A percentile compares a stretch with the other conserved stretches of the same genome.
These are phyloP conservation scores for Solanum aculeatissimum DNA, from an alignment of 305 asterid genomes.

Conservation along the genomic window DNA sequence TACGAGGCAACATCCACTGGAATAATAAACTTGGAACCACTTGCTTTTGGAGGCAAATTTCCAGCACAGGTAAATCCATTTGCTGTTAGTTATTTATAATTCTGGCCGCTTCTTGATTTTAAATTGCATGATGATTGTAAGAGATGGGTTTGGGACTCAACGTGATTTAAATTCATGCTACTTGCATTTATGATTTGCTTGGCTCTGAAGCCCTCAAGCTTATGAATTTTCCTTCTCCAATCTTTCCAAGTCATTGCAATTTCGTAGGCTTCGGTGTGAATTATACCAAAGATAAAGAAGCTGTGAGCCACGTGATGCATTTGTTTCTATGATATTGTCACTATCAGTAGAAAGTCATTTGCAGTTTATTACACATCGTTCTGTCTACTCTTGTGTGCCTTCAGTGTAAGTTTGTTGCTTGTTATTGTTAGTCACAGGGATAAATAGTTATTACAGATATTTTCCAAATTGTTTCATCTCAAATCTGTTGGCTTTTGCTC, in stretches of 20 bases:
- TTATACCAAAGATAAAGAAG: not conserved
- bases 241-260: not conserved
- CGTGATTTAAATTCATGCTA: not conserved
- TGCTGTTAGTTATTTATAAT: not conserved
- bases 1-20: slow-evolving; percentile 72
- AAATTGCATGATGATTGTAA: not conserved
- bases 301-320: not conserved
- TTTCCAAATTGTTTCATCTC: not conserved
- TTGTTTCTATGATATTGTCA: not conserved
- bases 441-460: not conserved
- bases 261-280: not conserved
- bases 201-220: not conserved
- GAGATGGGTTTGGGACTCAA: not conserved
- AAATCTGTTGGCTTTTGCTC: not conserved
- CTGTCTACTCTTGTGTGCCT: not conserved
- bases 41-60: slow-evolving; percentile 61
- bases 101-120: not conserved
- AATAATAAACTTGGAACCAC: slow-evolving; percentile 51
- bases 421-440: not conserved
- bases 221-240: not conserved
- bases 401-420: not conserved
- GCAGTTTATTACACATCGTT: not conserved
- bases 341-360: not conserved
- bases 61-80: slow-evolving; percentile 64
- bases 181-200: not conserved